Conservation (phyloP, 2,329 filamentous ascomycete genomes). For the Ceratocystis albifundus region DNA sequence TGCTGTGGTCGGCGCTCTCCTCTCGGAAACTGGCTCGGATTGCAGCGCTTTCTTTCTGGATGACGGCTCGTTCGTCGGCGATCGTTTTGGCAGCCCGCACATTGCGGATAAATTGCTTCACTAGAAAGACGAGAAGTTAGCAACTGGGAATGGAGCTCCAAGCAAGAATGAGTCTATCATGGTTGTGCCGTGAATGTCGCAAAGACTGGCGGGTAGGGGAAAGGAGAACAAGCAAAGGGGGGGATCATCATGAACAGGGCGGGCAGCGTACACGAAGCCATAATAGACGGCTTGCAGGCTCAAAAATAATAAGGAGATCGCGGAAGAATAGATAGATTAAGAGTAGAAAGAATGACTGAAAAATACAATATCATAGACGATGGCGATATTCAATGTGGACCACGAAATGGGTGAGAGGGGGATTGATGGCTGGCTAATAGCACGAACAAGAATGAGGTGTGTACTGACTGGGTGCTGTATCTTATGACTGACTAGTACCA, state of each 20-base stretch:
- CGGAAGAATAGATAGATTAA: background rate
- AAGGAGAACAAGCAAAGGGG: background rate
- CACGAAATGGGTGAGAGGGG: background rate
- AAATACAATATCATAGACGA: background rate
- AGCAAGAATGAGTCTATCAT: background rate
- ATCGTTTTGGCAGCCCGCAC: conserved; percentile 98
- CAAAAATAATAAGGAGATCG: background rate
- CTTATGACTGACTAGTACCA: too few species aligned
- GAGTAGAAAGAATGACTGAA: background rate
- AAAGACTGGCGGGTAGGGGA: background rate
- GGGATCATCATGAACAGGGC: background rate
- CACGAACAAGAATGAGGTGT: background rate
- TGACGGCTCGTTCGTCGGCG: conserved; percentile 93
- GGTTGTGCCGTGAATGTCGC: conserved; percentile 7
- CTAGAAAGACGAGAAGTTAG: conserved; percentile 36
- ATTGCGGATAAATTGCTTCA: conserved; percentile 99
- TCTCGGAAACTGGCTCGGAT: conserved; percentile 96
- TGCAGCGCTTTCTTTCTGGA: conserved; percentile 96
- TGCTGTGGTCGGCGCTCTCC: conserved; percentile 82
- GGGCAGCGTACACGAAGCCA: conserved; percentile 23
- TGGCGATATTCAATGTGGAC: background rate
- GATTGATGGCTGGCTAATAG: background rate
- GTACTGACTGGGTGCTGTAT: background rate
- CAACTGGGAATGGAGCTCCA: background rate
- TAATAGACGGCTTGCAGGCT: background rate